Base-by-base conservation (phyloP, 371 early-diverging fungal species). In the Parasitella parasitica region DNA sequence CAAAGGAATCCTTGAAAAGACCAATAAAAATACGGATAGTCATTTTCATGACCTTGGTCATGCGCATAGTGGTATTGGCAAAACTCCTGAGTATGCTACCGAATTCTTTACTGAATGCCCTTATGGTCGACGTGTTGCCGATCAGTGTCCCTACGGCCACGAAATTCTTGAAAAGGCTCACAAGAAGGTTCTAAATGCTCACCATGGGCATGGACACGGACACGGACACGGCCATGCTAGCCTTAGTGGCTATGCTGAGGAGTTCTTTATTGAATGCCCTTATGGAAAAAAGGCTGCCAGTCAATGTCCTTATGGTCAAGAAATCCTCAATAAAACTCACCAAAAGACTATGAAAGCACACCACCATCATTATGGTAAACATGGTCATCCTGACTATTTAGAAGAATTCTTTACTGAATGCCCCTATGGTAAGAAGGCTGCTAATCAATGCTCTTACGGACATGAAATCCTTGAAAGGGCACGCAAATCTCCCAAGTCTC, bases 251-350 rank as follows among this genome's bases (percentile, higher is more conserved):
- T 27, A 49, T 5, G 24, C 38, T 4, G 12, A 51, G 1, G 34
- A 38, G 4, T 63, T 56, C 48, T 63, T 63, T 22, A 38, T 39
- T 6, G 41, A 63, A 39, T 63, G 63, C n/a, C 63, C 63, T 8
- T 63, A 63, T 26, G 63, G 63, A 18, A 9, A 34, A 9, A 43
- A 46, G 26, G 39, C 18, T 12, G 38, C 63, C 30, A 34, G 24
- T 15, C 49, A 63, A 24, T 63, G 63, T 16, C 63, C 63, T n/a
- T 63, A 63, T 34, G 63, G 34, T 34, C 50, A 37, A 20, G 57
- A 63, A n/a, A 26, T 57, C 1, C 30, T 56, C n/a, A 57, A 50
- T 20, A 63, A 57, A 27, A 20, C 51, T 3, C 43, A 43, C 3
- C 7, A 43, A 4, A 43, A 43, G n/a, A 9, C 22, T 20, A 9